Percentiles rank a stretch among this genome's conserved stretches.
Evolutionary conservation across 495 filamentous ascomycete species (phyloP).

Genomic region (Aspergillus diversus): DNA sequence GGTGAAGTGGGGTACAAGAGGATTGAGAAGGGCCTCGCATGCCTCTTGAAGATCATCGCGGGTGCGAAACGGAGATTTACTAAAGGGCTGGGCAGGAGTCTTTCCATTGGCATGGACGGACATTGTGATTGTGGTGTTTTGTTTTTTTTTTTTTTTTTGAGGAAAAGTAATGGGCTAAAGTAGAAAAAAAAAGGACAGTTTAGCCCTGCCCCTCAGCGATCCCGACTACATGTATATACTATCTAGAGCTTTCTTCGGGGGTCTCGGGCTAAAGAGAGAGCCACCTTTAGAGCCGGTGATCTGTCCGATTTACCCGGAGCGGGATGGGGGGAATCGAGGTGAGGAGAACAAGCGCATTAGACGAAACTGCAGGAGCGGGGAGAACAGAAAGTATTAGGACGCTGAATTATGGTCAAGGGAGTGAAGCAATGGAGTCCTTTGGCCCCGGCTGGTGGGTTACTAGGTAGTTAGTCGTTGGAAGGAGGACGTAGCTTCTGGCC

Average conservation of each 20-base stretch:
- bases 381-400: not conserved
- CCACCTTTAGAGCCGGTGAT: not conserved
- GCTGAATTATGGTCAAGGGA: not conserved
- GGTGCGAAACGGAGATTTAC: constrained; percentile 36
- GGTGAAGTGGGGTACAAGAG: constrained; percentile 66
- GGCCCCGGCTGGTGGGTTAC: not conserved
- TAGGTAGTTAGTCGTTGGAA: not conserved
- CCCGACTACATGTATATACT: constrained; percentile 8
- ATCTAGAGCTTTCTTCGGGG: not conserved
- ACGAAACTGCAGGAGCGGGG: not conserved
- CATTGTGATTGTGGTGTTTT: constrained; percentile 24
- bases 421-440: not conserved
- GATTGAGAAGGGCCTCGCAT: constrained; percentile 62
- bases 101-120: constrained; percentile 38
- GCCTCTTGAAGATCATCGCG: constrained; percentile 61
- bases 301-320: constrained; percentile 10
- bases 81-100: constrained; percentile 33
- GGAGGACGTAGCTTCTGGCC: not conserved
- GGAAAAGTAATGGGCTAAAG: too few species aligned
- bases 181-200: not conserved
- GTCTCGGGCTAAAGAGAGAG: constrained; percentile 11
- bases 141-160: too few species aligned
- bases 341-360: constrained; percentile 1
- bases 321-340: not conserved
- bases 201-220: constrained; percentile 1